Base-by-base conservation (phyloP, 306 rosid genomes). In the Luffa acutangula region DNA sequence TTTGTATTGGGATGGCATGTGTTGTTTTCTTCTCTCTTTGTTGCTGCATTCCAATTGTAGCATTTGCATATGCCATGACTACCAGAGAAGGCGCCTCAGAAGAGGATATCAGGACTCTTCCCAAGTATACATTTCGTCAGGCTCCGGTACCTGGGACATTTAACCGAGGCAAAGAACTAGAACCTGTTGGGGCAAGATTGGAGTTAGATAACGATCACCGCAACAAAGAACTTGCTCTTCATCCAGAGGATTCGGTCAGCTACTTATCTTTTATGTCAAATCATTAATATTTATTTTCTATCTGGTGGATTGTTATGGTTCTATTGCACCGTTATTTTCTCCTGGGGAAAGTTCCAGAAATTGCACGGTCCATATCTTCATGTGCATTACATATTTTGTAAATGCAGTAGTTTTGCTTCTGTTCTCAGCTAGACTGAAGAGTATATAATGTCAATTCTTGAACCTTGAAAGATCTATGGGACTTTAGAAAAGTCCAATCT, bases 191-290 rank as follows among this genome's bases (percentile, higher is more conserved):
- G 21, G 73, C 85, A 70, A 85, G 75, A 45, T 58, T 36, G 25
- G 82, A 86, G 71, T 78, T 85, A 20, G 85, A 85, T 86, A 84
- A 52, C 67, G 84, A 59, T 66, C 86, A 70, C 77, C 84, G 54
- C 72, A 42, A 57, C 81, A 82, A 81, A 41, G 93, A 90, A 78
- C 82, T 90, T 81, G 85, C 79, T 82, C 90, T 92, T 79, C 82
- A 84, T 82, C 87, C 93, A 4, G 97, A 93, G 78, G 96, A 93
- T 89, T 93, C 97, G 62, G 97, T 93, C 78, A 90, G 97, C 79
- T 78, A 71, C 78, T 42, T 85, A 53, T 62, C 84, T 78, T 81
- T 51, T 80, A 77, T 76, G 20, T 59, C 43, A 69, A 77, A 57
- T 49, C 31, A 5, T 76, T 64, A 4, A 36, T 10, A 11, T 37